Conservation (phyloP, 2,329 filamentous ascomycete genomes). For the Lecanicillium sp. region DNA sequence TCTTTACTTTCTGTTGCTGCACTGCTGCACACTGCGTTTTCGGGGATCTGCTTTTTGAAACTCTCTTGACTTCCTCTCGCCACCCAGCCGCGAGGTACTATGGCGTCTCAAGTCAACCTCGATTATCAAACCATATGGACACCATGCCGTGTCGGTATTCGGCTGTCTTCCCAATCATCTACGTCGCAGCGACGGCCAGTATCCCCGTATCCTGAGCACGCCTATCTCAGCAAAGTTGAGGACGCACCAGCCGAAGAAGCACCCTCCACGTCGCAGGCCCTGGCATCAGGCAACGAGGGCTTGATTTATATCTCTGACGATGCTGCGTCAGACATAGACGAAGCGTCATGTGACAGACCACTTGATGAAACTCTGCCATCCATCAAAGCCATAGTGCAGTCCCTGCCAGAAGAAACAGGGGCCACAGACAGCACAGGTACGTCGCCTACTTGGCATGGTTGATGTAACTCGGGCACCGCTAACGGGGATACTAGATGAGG, state of each 20-base stretch:
- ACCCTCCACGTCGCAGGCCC: not conserved
- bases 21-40: not conserved
- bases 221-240: not conserved
- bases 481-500: not conserved
- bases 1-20: too few relatives aligned
- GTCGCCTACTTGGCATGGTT: not conserved
- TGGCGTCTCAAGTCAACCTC: slow-evolving; percentile 1
- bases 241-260: not conserved
- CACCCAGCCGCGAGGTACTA: not conserved
- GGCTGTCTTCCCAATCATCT: not conserved
- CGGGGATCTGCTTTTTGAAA: not conserved
- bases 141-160: not conserved
- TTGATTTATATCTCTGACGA: slow-evolving; percentile 5
- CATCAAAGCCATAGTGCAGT: slow-evolving; percentile 3
- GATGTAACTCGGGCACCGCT: not conserved
- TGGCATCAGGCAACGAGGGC: slow-evolving; percentile 1
- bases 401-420: slow-evolving; percentile 1
- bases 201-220: not conserved
- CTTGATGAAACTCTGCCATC: not conserved
- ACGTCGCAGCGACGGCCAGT: not conserved
- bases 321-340: not conserved
- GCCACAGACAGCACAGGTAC: not conserved
- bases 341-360: not conserved
- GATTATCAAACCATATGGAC: slow-evolving; percentile 5
- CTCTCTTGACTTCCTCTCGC: not conserved